phyloP scores from a whole-genome alignment of 495 filamentous ascomycete species.

The Neurospora pannonica region DNA sequence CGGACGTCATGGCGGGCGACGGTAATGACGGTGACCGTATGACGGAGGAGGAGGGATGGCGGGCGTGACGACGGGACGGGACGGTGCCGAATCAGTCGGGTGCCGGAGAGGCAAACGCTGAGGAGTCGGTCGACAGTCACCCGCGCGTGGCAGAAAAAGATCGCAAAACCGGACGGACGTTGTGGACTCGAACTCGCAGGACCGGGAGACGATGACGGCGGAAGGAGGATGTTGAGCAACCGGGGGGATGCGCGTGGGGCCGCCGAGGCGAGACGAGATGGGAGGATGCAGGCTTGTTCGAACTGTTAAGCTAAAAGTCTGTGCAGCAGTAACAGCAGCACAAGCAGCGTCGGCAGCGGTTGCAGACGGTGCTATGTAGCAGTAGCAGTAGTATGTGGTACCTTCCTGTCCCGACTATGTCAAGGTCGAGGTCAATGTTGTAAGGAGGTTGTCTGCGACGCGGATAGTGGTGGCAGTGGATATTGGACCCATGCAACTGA shows the following conservation, averaged over 20 bases:
- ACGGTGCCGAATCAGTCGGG: not conserved
- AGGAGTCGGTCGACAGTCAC: not conserved
- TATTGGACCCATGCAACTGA: not conserved
- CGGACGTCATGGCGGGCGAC: constrained; percentile 21
- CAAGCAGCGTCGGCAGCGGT: not conserved
- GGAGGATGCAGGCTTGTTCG: not conserved
- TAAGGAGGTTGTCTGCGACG: constrained; percentile 9
- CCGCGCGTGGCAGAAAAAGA: not conserved
- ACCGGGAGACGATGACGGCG: not conserved
- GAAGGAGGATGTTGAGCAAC: not conserved
- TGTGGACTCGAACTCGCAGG: not conserved
- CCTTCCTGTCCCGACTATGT: not conserved
- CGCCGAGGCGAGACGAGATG: not conserved
- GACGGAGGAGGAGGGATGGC: not conserved
- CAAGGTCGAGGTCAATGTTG: not conserved
- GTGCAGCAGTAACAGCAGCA: not conserved
- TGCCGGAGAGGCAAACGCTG: not conserved
- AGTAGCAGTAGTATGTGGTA: not conserved
- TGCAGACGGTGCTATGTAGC: not conserved
- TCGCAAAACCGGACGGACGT: not conserved
- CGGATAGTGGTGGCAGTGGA: not conserved
- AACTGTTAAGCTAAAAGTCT: not conserved
- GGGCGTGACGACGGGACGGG: not conserved
- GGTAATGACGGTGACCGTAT: not conserved
- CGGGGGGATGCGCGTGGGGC: not conserved